Conservation (phyloP, 345 rosid genomes). For the Erucastrum elatum region DNA sequence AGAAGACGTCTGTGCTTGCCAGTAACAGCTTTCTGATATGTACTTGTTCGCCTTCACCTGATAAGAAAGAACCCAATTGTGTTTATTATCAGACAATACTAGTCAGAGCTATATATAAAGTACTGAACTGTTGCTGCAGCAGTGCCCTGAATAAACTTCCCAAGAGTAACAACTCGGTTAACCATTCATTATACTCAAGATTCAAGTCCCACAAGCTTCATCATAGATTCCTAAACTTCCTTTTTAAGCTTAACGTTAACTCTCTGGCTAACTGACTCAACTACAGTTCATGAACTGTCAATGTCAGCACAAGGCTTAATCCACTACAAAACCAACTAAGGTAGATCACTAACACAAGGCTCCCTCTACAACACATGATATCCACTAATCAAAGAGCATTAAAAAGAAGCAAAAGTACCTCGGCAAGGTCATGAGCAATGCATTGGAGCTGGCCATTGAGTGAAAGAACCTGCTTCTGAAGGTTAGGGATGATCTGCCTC, state of each 20-base stretch:
- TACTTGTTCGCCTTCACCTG: slow-evolving; percentile 87
- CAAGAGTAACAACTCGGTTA: too few species aligned
- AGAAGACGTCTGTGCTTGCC: slow-evolving; percentile 55
- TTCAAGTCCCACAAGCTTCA: background rate
- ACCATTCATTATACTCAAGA: background rate
- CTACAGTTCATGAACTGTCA: background rate
- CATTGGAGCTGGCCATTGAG: slow-evolving; percentile 84
- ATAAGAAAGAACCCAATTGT: slow-evolving; percentile 4
- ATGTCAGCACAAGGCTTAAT: background rate
- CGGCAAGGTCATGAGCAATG: slow-evolving; percentile 77
- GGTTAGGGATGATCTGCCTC: slow-evolving; percentile 69
- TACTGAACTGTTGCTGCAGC: background rate
- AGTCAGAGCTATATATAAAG: background rate
- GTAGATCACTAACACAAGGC: background rate
- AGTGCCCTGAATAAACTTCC: background rate
- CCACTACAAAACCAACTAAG: background rate
- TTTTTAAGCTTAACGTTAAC: background rate
- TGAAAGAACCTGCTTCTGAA: slow-evolving; percentile 82
- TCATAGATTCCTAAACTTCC: background rate
- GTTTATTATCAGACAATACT: background rate
- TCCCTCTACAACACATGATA: background rate
- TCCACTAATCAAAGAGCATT: background rate
- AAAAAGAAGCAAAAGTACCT: slow-evolving; percentile 47
- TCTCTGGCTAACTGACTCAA: background rate
- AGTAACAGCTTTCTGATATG: slow-evolving; percentile 44